Conservation (phyloP, 495 filamentous ascomycete genomes). For the Lophiotrema nucula region DNA sequence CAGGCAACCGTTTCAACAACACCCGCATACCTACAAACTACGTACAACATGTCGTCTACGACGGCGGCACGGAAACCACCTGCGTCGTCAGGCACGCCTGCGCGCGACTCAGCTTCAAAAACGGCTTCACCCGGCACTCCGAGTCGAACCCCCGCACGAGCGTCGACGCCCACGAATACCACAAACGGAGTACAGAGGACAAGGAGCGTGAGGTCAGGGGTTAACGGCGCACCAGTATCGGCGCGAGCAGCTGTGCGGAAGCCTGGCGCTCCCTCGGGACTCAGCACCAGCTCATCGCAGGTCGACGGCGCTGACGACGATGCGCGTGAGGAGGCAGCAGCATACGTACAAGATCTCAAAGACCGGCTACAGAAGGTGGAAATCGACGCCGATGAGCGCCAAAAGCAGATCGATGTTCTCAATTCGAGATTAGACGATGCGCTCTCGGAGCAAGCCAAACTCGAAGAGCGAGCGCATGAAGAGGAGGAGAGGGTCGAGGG, state of each 20-base stretch:
- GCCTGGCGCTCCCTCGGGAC: constrained; percentile 28
- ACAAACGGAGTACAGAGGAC: constrained; percentile 30
- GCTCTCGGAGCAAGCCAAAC: constrained; percentile 71
- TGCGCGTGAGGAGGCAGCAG: constrained; percentile 67
- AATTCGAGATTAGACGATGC: constrained; percentile 87
- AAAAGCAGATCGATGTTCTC: constrained; percentile 78
- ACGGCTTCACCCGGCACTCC: constrained; percentile 16
- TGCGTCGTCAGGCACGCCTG: constrained; percentile 19
- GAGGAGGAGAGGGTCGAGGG: constrained; percentile 75
- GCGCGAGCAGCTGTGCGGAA: constrained; percentile 35
- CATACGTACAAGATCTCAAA: constrained; percentile 81
- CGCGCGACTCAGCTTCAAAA: constrained; percentile 13
- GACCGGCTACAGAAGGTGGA: constrained; percentile 79
- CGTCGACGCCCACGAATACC: constrained; percentile 14
- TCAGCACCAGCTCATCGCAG: constrained; percentile 34
- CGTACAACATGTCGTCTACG: constrained; percentile 20
- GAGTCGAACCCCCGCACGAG: constrained; percentile 15
- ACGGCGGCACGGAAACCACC: constrained; percentile 21
- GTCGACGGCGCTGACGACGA: constrained; percentile 51
- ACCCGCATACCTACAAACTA: too few species aligned
- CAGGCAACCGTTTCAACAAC: too few species aligned
- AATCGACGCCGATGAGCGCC: constrained; percentile 70
- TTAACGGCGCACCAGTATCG: constrained; percentile 33
- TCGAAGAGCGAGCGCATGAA: constrained; percentile 84
- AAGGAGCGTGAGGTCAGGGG: constrained; percentile 19